A percentile compares a stretch with the other conserved stretches of the same genome.
Evolutionary conservation across 805 yeast species (phyloP).

Genomic region (Nakazawaea sp.): DNA sequence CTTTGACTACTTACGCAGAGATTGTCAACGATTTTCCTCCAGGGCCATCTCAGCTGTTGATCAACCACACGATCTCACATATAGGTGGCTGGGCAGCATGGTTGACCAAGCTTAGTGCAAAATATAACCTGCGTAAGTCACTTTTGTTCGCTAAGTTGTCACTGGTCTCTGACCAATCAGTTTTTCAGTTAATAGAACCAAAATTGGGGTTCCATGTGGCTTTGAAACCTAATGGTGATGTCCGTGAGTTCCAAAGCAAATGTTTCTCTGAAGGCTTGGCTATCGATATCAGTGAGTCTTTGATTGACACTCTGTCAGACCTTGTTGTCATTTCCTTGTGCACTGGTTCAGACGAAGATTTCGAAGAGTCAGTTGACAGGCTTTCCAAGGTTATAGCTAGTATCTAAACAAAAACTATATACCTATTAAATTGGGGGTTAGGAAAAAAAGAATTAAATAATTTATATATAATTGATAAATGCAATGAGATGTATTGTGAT

Average conservation of each 20-base stretch:
- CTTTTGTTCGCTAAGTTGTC: not conserved
- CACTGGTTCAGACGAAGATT: constrained; percentile 2
- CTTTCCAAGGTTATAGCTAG: too few relatives aligned
- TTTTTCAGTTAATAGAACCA: not conserved
- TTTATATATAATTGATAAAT: not conserved
- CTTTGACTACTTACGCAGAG: constrained; percentile 28
- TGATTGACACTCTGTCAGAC: too few relatives aligned
- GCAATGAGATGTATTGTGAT: too few relatives aligned
- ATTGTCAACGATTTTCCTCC: constrained; percentile 41
- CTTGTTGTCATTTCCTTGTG: not conserved
- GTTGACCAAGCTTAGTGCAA: not conserved
- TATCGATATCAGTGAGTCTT: too few relatives aligned
- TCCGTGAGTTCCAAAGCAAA: too few relatives aligned
- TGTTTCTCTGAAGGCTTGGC: too few relatives aligned
- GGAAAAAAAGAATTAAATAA: not conserved
- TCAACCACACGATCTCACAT: constrained; percentile 33
- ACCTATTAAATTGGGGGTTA: not conserved
- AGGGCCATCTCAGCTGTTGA: constrained; percentile 41
- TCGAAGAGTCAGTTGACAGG: not conserved
- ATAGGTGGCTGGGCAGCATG: constrained; percentile 10
- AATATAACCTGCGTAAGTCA: not conserved
- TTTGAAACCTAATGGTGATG: too few relatives aligned
- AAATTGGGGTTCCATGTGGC: not conserved
- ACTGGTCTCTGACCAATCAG: not conserved
- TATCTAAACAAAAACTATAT: too few relatives aligned